Evolutionary conservation across 2,329 filamentous ascomycete species (phyloP).

Genomic region (Colletotrichum viniferum): DNA sequence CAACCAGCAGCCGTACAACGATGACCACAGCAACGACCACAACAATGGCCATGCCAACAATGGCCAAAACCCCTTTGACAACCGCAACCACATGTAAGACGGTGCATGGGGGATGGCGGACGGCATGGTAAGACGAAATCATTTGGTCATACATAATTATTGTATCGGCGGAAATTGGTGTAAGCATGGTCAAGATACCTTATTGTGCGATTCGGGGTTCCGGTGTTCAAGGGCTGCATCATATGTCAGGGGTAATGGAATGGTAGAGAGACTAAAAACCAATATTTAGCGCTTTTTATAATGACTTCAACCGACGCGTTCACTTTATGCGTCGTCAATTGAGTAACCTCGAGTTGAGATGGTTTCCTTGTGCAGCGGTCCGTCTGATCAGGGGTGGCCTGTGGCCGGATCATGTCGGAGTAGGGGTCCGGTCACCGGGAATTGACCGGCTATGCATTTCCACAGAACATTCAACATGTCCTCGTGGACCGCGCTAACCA

Average conservation of each 20-base stretch:
- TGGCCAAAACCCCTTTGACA: conserved; percentile 8
- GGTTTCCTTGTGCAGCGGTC: neutral
- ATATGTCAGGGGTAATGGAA: neutral
- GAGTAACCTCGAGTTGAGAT: neutral
- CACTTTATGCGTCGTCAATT: neutral
- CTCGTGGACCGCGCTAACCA: neutral
- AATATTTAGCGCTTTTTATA: neutral
- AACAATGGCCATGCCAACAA: neutral
- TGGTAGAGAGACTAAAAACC: neutral
- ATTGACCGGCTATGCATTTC: neutral
- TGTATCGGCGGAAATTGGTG: neutral
- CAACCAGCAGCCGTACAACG: conserved; percentile 3
- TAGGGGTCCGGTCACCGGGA: neutral
- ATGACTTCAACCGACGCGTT: neutral
- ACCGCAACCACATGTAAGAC: conserved; percentile 6
- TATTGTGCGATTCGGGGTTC: neutral
- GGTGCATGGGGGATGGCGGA: neutral
- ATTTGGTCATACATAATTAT: neutral
- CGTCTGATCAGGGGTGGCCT: neutral
- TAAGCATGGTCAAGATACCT: conserved; percentile 7
- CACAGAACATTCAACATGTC: neutral
- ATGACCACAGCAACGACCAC: neutral
- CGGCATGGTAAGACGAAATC: neutral
- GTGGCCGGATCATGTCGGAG: neutral
- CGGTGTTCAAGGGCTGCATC: neutral